Evolutionary conservation across 306 rosid genomes (phyloP), one percentile per base, ranked within the genome.

Genomic region (Pyrus betulifolia): DNA sequence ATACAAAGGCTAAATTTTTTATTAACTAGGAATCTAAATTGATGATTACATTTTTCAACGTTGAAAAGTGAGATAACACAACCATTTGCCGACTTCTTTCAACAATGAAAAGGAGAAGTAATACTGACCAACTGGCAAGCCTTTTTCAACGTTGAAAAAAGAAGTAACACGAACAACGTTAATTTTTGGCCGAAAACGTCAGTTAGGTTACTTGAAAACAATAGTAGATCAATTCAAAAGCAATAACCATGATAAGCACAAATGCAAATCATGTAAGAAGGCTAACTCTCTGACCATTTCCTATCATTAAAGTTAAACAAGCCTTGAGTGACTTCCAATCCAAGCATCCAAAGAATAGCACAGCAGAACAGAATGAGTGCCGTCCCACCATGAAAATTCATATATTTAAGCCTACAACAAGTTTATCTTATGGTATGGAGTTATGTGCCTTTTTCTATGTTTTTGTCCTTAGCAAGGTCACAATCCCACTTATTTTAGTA

Each of bases 281-380:
- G 3, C 55, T 15, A 11, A 17, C 27, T 28, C 18, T 49, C 45
- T 21, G 35, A 22, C 54, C 70, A 38, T 69, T 12, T 77, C 17
- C 58, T 35, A 15, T 23, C 10, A 38, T 38, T 38, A 14, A 19
- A 5, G 33, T 33, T 4, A 15, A 52, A 46, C 13, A 69, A 63
- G 72, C 60, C 8, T 46, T 54, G 58, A 78, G 84, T 86, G 78
- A 66, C 97, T 83, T 89, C 71, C 25, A 78, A 78, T 81, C 80
- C 17, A 87, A 88, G 87, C 82, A 82, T 84, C 58, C 52, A 69
- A 59, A 49, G 69, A 18, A 63, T 28, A 45, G 31, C 11, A 52
- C n/a, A 2, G 14, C 23, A 18, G 52, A 76, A 6, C 74, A 51
- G 30, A 75, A 42, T 70, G 67, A 69, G 79, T 22, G 86, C 88